These are phyloP conservation scores for Stemphylium lycopersici DNA, from an alignment of 2,329 filamentous ascomycete genomes.

Conservation along the genomic window DNA sequence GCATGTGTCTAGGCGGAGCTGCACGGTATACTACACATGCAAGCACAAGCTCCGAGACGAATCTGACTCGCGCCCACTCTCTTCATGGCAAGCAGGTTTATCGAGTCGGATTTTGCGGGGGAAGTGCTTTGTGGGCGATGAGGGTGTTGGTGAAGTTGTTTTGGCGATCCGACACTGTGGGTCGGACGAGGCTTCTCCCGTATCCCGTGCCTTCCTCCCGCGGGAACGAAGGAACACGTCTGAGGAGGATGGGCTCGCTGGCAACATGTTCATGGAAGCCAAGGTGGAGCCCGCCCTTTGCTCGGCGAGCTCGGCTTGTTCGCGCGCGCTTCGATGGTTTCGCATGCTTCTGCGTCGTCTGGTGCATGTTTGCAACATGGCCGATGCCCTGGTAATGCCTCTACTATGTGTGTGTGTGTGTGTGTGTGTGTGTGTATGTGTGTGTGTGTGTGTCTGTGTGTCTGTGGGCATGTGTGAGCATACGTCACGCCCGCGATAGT, in stretches of 20 bases:
- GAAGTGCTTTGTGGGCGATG: background rate
- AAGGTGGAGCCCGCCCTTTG: background rate
- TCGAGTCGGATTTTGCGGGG: constrained; percentile 1
- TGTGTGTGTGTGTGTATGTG: background rate
- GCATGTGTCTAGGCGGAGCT: constrained; percentile 1
- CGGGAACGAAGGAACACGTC: constrained; percentile 5
- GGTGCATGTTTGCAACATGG: background rate
- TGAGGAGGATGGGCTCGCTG: background rate
- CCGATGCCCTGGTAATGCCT: background rate
- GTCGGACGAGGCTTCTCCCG: constrained; percentile 20
- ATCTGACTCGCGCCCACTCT: background rate
- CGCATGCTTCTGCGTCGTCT: background rate
- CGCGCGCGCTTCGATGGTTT: background rate
- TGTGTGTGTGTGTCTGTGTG: background rate
- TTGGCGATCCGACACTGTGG: constrained; percentile 14
- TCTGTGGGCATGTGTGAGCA: background rate
- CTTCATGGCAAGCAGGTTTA: background rate
- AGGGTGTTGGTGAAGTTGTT: background rate
- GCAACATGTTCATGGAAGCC: too few relatives aligned
- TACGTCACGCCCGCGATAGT: constrained; percentile 13
- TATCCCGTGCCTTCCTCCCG: constrained; percentile 12
- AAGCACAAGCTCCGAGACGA: constrained; percentile 5
- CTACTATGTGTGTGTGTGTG: background rate
- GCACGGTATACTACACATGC: constrained; percentile 5
- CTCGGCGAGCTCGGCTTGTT: background rate